A percentile compares a stretch with the other conserved stretches of the same genome.
Conservation (phyloP, 1,139 yeast species). For the Taiozyma sp. region DNA sequence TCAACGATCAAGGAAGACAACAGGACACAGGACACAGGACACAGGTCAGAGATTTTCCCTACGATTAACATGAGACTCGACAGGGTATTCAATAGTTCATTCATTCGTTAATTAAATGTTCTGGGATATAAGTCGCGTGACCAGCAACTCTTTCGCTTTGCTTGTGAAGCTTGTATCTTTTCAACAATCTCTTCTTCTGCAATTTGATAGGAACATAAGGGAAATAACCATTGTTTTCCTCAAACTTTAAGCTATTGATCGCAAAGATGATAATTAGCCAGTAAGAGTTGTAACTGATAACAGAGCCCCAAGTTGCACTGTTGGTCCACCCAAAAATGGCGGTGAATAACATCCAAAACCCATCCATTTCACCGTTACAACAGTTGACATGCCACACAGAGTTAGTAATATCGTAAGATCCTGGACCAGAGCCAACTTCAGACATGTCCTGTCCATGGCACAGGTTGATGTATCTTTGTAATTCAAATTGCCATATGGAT, state of each 20-base stretch:
- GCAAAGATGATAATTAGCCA: slow-evolving; percentile 62
- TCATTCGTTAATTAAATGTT: neutral
- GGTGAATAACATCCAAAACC: slow-evolving; percentile 90
- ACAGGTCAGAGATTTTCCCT: no score
- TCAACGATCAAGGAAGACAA: no score
- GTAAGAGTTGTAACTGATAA: slow-evolving; percentile 63
- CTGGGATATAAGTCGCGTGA: neutral
- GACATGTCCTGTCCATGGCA: slow-evolving; percentile 86
- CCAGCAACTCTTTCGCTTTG: neutral
- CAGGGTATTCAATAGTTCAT: neutral
- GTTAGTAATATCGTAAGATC: slow-evolving; percentile 77
- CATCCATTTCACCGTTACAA: slow-evolving; percentile 87
- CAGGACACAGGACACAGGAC: no score
- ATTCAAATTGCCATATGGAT: slow-evolving; percentile 86
- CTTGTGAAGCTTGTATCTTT: slow-evolving; percentile 25
- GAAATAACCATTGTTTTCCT: slow-evolving; percentile 58
- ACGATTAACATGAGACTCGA: no score
- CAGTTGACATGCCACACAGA: slow-evolving; percentile 96
- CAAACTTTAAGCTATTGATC: slow-evolving; percentile 45
- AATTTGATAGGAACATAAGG: slow-evolving; percentile 54
- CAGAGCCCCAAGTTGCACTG: slow-evolving; percentile 93
- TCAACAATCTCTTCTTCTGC: slow-evolving; percentile 53
- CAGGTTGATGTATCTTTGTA: slow-evolving; percentile 56
- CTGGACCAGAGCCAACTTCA: slow-evolving; percentile 91
- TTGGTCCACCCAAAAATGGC: slow-evolving; percentile 96